phyloP scores from a whole-genome alignment of 2,329 filamentous ascomycete species.

The Pleurostoma richardsiae region DNA sequence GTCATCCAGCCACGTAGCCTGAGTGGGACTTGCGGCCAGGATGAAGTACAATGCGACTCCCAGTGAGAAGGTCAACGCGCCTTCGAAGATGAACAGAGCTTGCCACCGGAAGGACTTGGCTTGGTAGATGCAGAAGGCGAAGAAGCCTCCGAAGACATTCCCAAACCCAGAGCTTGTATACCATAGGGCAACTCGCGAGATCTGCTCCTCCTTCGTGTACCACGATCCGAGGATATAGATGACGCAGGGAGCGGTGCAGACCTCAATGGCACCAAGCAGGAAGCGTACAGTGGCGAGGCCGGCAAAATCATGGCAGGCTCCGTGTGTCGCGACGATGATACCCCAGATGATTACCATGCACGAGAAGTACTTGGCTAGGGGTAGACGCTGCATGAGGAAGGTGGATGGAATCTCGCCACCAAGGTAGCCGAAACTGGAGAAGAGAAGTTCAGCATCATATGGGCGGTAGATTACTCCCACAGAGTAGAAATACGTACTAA shows the following conservation, averaged over 20 bases:
- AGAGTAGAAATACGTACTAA: background rate
- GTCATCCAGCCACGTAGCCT: conserved; percentile 42
- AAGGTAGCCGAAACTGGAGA: conserved; percentile 3
- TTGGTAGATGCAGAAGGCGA: conserved; percentile 2
- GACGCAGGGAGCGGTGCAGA: conserved; percentile 1
- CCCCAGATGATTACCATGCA: conserved; percentile 2
- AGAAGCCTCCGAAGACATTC: conserved; percentile 1
- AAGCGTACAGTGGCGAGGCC: conserved; percentile 1
- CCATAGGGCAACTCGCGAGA: conserved; percentile 1
- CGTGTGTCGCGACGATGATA: conserved; percentile 1
- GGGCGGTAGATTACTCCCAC: background rate
- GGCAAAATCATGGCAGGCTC: background rate
- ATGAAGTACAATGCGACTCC: conserved; percentile 30
- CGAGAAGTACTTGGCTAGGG: conserved; percentile 1
- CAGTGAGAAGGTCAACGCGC: background rate
- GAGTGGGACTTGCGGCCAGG: conserved; percentile 53
- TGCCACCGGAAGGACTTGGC: background rate
- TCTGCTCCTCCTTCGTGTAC: conserved; percentile 2
- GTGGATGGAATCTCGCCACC: background rate
- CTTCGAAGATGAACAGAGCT: conserved; percentile 3
- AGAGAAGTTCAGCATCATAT: background rate
- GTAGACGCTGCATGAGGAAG: conserved; percentile 1
- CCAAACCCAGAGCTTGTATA: conserved; percentile 1
- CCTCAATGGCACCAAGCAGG: conserved; percentile 1
- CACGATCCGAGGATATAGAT: conserved; percentile 1